Evolutionary conservation across 2,329 filamentous ascomycete genomes (phyloP).

Genomic region (Tricladium varicosporioides): DNA sequence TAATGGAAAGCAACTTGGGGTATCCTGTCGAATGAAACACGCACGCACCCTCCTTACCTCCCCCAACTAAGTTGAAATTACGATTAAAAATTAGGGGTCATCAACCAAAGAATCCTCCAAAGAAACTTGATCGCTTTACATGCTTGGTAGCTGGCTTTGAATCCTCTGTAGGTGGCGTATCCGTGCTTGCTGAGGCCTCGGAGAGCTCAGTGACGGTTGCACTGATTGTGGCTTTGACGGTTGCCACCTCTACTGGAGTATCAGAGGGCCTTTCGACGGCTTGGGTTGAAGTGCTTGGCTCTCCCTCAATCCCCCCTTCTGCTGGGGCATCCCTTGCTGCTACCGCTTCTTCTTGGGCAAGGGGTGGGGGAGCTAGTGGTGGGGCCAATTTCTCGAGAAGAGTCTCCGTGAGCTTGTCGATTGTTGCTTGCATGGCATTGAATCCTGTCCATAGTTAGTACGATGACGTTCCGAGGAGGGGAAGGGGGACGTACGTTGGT

Average conservation of each 20-base stretch:
- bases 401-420: slow-evolving; percentile 7
- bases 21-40: background rate
- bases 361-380: background rate
- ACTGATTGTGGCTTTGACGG: background rate
- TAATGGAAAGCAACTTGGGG: background rate
- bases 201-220: background rate
- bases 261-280: background rate
- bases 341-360: background rate
- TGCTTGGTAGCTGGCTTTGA: background rate
- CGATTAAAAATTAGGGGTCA: background rate
- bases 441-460: slow-evolving; percentile 4
- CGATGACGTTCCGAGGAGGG: background rate
- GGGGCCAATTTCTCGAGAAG: background rate
- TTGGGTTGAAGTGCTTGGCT: too few relatives aligned
- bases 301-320: too few relatives aligned
- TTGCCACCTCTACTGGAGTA: background rate
- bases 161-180: background rate
- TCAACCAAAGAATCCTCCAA: slow-evolving; percentile 10
- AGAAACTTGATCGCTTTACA: slow-evolving; percentile 12
- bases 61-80: background rate
- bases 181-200: background rate
- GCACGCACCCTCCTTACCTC: background rate
- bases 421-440: slow-evolving; percentile 11
- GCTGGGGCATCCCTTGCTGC: background rate
- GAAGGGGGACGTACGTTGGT: background rate